Base-by-base conservation (phyloP, 2,329 filamentous ascomycete species). In the Aphanoascus verrucosus region DNA sequence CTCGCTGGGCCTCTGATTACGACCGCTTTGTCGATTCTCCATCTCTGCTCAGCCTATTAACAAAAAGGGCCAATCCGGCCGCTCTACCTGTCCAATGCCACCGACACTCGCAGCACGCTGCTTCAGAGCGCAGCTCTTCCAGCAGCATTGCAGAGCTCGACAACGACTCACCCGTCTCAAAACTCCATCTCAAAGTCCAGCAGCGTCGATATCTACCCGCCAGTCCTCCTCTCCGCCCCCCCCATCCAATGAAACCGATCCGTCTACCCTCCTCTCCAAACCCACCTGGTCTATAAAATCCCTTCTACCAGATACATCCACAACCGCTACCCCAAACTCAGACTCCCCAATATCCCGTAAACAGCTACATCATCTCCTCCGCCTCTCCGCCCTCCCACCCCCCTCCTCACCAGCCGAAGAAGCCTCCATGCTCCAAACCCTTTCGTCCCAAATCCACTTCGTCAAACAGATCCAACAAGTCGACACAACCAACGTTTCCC, bases 241-340 rank as follows among this genome's bases (percentile, higher is more conserved):
- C 19, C 28, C 31, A 11, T 38, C 49, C 4, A 15, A 32, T 7
- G 37, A 57, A 15, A 50, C 45, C 14, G 56, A 57, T 54, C 51
- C 56, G 34, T 61, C 70, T 46, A 62, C 61, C 1, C 74, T 85
- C 52, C 80, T 91, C 52, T 77, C 80, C 14, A 77, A 78, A 56
- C 88, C 90, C 19, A 84, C 80, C 47, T 96, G 90, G 90, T 95
- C 90, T 44, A 83, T 94, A 59, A 75, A 80, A 34, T 84, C 85
- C 7, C 81, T 95, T 4, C 75, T 93, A 0, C 81, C 84, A 11
- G 63, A 64, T 53, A 54, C 57, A 41, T 56, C 65, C 1, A 61
- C 67, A 44, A 55, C 58, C 1, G 49, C 61, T 43, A 37, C 68
- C n/a, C 62, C 23, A 28, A 28, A 49, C 45, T 67, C 51, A 53